A percentile compares a stretch with the other conserved stretches of the same genome.
These are phyloP conservation scores for Ogataea paraovalis DNA, from an alignment of 805 yeast species.

Conservation along the genomic window DNA sequence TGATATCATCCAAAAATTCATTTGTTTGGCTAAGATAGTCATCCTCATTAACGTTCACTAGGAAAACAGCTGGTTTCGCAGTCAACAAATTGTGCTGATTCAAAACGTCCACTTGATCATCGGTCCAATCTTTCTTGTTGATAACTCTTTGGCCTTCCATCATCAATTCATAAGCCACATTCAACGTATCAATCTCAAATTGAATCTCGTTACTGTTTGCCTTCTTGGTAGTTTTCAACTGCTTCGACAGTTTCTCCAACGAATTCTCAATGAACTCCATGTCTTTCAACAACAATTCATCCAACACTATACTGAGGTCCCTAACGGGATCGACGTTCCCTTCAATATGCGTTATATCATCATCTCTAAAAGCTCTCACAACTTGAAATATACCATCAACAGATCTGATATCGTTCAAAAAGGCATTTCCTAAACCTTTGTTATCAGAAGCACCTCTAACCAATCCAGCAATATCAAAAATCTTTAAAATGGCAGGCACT, in stretches of 20 bases:
- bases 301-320: slow-evolving; percentile 59
- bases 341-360: slow-evolving; percentile 64
- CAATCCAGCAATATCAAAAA: slow-evolving; percentile 69
- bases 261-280: slow-evolving; percentile 72
- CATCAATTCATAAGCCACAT: slow-evolving; percentile 68
- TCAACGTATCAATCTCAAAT: slow-evolving; percentile 77
- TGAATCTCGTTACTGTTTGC: slow-evolving; percentile 59
- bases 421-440: slow-evolving; percentile 72
- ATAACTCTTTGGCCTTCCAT: slow-evolving; percentile 86
- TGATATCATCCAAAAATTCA: slow-evolving; percentile 75
- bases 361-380: slow-evolving; percentile 60
- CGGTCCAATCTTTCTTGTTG: slow-evolving; percentile 74
- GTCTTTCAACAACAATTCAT: slow-evolving; percentile 63
- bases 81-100: slow-evolving; percentile 84
- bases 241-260: slow-evolving; percentile 53
- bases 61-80: slow-evolving; percentile 92
- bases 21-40: slow-evolving; percentile 88
- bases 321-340: slow-evolving; percentile 60
- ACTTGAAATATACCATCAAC: slow-evolving; percentile 72
- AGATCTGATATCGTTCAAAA: slow-evolving; percentile 61
- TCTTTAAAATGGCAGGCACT: slow-evolving; percentile 52
- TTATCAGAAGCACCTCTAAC: slow-evolving; percentile 62
- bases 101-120: slow-evolving; percentile 87
- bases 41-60: slow-evolving; percentile 83
- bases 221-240: slow-evolving; percentile 78